Base-by-base conservation (phyloP, 345 rosid genomes). In the Eucalyptus pumila region DNA sequence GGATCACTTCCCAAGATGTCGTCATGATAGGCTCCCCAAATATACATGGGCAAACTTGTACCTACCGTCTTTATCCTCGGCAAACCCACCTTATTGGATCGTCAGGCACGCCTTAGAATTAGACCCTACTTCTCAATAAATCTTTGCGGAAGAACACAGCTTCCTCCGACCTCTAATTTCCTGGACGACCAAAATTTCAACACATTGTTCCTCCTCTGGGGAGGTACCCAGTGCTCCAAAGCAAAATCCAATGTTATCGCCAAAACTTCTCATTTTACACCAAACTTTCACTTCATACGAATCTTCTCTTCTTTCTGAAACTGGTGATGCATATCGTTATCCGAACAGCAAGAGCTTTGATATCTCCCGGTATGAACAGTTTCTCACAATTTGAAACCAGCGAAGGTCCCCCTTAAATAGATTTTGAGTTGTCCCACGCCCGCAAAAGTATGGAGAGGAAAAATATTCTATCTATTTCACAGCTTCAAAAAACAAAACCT, bases 401-500 rank as follows among this genome's bases (percentile, higher is more conserved):
- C 88, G 24, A 81, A 88, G 87, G 87, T 87, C 58, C 62, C 54
- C 86, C 58, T 85, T 86, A 83, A 49, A 44, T 85, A 86, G 49
- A 89, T 50, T 87, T 37, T 58, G 65, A 52, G 88, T 17, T 44
- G 48, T 58, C 87, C 87, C 2, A n/a, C 67, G 11, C 17, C 65
- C 56, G 47, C 40, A 51, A 86, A 86, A 11, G 45, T 76, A 76
- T 76, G 54, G 89, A 50, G 62, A 58, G 72, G 44, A 87, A 69
- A 91, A 88, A 90, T 86, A 86, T 52, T 83, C 54, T 42, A 76
- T 88, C 89, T 92, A 93, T 88, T 93, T 94, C 92, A 94, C 91
- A 90, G 96, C 95, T 93, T 96, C 98, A 80, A 93, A 98, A 93
- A 98, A 94, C 81, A 98, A 96, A 92, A 97, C 98, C 94, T 98